These are phyloP conservation scores for Saccharomyces uvarum DNA, from an alignment of 1,139 yeast genomes.

Conservation along the genomic window DNA sequence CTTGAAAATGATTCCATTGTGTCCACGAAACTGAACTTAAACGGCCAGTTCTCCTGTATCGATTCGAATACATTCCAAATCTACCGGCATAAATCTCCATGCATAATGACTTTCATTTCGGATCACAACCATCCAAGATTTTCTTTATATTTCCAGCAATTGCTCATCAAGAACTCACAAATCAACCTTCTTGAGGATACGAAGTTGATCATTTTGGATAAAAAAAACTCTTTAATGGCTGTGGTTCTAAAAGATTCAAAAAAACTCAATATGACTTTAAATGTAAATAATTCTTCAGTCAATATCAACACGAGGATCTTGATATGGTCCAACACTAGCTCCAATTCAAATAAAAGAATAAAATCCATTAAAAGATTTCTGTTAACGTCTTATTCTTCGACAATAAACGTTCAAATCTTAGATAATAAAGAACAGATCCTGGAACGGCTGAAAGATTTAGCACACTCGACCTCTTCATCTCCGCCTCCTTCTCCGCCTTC, in stretches of 20 bases:
- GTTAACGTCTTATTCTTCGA: background rate
- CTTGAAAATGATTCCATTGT: background rate
- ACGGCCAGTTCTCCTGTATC: background rate
- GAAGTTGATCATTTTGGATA: background rate
- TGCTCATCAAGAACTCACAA: background rate
- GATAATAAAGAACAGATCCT: background rate
- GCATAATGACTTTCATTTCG: background rate
- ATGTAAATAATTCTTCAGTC: background rate
- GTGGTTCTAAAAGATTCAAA: background rate
- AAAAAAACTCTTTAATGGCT: background rate
- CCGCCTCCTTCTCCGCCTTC: background rate
- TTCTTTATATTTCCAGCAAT: background rate
- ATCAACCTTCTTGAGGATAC: background rate
- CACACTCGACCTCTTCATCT: background rate
- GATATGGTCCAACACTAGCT: background rate
- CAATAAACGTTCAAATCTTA: background rate
- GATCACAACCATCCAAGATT: background rate
- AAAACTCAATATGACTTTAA: background rate
- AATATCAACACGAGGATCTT: background rate
- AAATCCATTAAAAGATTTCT: background rate
- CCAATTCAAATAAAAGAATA: background rate
- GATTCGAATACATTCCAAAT: background rate
- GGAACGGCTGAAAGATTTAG: background rate
- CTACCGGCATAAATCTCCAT: background rate
- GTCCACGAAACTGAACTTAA: background rate